Evolutionary conservation across 176 grass and related monocot species (phyloP).

Genomic region (Eragrostis nindensis): DNA sequence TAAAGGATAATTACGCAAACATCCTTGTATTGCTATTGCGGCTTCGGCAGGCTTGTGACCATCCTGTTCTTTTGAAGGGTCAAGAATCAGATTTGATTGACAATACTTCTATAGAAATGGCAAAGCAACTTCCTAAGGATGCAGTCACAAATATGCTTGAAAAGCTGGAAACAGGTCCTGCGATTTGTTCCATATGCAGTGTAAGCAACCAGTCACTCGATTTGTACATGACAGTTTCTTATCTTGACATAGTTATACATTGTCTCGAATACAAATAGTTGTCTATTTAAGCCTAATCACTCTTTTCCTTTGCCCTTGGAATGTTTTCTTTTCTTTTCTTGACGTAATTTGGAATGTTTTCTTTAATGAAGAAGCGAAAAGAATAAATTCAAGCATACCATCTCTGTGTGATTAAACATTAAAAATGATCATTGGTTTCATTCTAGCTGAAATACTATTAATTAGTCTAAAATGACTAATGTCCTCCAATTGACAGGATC

Average conservation of each 20-base stretch:
- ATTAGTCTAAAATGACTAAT: constrained; percentile 5
- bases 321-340: constrained; percentile 18
- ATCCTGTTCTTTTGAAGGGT: constrained; percentile 77
- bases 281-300: neutral
- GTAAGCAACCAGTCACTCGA: constrained; percentile 56
- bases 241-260: neutral
- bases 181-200: constrained; percentile 75
- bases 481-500: constrained; percentile 62
- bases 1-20: constrained; percentile 88
- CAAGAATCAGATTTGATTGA: constrained; percentile 56
- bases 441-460: constrained; percentile 26
- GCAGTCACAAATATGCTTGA: constrained; percentile 63
- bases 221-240: neutral
- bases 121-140: constrained; percentile 77
- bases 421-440: neutral
- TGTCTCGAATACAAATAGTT: neutral
- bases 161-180: constrained; percentile 57
- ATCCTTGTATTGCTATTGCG: constrained; percentile 87
- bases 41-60: constrained; percentile 92
- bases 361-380: constrained; percentile 11
- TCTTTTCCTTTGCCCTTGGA: neutral
- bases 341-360: neutral
- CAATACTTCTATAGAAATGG: constrained; percentile 59
- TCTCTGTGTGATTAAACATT: neutral
- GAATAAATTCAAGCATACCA: neutral